Conservation (phyloP, 441 rosid species). For the Pelargonium cotyledonis region DNA sequence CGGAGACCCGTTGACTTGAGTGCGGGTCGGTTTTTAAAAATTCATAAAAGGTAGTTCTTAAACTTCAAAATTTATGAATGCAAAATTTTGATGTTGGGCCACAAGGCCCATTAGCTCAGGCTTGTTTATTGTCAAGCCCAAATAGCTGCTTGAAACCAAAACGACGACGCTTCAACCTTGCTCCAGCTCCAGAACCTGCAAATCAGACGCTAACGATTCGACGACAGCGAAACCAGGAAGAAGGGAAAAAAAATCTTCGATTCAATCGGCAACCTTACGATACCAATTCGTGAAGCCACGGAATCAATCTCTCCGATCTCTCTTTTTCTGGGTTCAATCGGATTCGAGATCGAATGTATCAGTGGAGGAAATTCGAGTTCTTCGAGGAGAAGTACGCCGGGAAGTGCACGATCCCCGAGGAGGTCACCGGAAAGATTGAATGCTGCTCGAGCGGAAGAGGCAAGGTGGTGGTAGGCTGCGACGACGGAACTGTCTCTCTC, state of each 20-base stretch:
- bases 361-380: slow-evolving; percentile 96
- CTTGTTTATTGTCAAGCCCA: no score
- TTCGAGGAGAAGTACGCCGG: slow-evolving; percentile 94
- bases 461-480: slow-evolving; percentile 78
- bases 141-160: no score
- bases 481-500: slow-evolving; percentile 70
- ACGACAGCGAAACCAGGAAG: slow-evolving; percentile 2
- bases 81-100: no score
- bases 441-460: slow-evolving; percentile 97
- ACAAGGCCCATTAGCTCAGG: no score
- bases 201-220: slow-evolving; percentile 7
- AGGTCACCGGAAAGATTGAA: slow-evolving; percentile 50
- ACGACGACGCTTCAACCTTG: neutral
- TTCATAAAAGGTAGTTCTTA: no score
- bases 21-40: no score
- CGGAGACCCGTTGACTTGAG: no score
- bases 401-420: slow-evolving; percentile 67
- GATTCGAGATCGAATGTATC: slow-evolving; percentile 46
- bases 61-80: no score
- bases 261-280: neutral
- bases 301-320: neutral
- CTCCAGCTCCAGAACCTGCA: neutral
- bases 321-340: neutral
- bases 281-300: neutral
- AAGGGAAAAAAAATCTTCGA: neutral